These are phyloP conservation scores for Rhodosporidiobolus odoratus DNA, from an alignment of 768 basidiomycete genomes.

Conservation along the genomic window DNA sequence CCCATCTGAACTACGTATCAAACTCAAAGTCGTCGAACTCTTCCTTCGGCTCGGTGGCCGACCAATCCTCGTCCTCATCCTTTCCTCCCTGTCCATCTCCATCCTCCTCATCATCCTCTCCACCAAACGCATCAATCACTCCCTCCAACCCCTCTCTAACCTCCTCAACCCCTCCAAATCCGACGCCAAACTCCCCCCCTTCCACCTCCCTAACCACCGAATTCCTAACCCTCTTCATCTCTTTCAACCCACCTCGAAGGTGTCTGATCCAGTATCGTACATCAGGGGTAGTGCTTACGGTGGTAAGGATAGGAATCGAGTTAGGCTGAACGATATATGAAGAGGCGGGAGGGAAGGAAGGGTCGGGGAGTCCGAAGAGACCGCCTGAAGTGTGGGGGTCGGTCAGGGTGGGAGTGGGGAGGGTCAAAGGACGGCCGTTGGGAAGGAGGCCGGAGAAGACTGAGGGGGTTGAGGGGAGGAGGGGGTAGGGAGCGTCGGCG, in stretches of 20 bases:
- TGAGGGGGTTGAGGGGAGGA: slow-evolving; percentile 9
- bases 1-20: too few relatives aligned
- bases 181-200: slow-evolving; percentile 28
- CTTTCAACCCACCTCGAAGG: slow-evolving; percentile 6
- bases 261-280: not conserved
- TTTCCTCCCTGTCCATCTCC: too few relatives aligned
- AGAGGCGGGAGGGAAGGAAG: slow-evolving; percentile 7
- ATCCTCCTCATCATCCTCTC: slow-evolving; percentile 4
- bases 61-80: slow-evolving; percentile 21
- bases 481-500: slow-evolving; percentile 21
- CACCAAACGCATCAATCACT: slow-evolving; percentile 15
- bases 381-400: slow-evolving; percentile 5
- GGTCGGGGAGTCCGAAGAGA: slow-evolving; percentile 28
- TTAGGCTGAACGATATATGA: slow-evolving; percentile 22
- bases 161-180: slow-evolving; percentile 26
- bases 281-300: slow-evolving; percentile 19
- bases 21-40: too few relatives aligned
- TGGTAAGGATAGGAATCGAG: slow-evolving; percentile 23
- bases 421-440: slow-evolving; percentile 19
- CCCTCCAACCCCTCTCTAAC: slow-evolving; percentile 25
- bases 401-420: not conserved
- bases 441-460: slow-evolving; percentile 33
- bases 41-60: too few relatives aligned
- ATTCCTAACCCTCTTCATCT: slow-evolving; percentile 13
- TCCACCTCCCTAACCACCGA: slow-evolving; percentile 28